These are phyloP conservation scores for Paracorniculantispora psalliotae DNA, from an alignment of 2,329 filamentous ascomycete genomes.

Conservation along the genomic window DNA sequence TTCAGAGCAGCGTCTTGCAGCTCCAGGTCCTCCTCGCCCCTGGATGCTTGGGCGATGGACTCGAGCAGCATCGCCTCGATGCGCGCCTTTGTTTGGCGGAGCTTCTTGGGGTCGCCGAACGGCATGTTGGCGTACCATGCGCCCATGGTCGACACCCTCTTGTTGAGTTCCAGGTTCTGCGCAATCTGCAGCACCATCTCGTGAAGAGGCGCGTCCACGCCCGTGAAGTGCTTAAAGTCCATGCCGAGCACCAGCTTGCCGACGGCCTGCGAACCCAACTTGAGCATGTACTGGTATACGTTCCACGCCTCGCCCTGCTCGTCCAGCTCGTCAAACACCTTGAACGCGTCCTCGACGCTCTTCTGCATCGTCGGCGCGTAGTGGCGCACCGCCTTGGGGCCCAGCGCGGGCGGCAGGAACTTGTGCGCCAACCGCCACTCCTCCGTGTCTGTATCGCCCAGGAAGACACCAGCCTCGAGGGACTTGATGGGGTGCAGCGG, in stretches of 20 bases:
- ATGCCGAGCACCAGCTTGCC: slow-evolving; percentile 40
- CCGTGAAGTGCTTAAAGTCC: slow-evolving; percentile 41
- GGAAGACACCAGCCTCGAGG: slow-evolving; percentile 38
- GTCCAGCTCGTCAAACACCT: slow-evolving; percentile 47
- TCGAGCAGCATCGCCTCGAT: slow-evolving; percentile 34
- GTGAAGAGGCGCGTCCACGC: slow-evolving; percentile 42
- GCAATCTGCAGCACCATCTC: slow-evolving; percentile 48
- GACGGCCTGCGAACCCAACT: slow-evolving; percentile 42
- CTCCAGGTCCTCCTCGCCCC: slow-evolving; percentile 34
- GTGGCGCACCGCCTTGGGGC: slow-evolving; percentile 55
- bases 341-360: slow-evolving; percentile 46
- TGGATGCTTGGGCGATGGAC: slow-evolving; percentile 33
- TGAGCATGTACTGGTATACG: slow-evolving; percentile 46
- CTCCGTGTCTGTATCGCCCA: slow-evolving; percentile 46
- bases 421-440: slow-evolving; percentile 53
- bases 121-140: slow-evolving; percentile 53
- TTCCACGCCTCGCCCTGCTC: slow-evolving; percentile 41
- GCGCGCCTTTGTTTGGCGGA: slow-evolving; percentile 30
- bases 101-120: slow-evolving; percentile 49
- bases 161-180: slow-evolving; percentile 49
- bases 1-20: slow-evolving; percentile 45
- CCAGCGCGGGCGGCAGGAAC: slow-evolving; percentile 54
- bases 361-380: slow-evolving; percentile 56
- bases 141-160: slow-evolving; percentile 50
- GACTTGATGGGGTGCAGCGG: slow-evolving; percentile 40